A percentile compares a stretch with the other conserved stretches of the same genome.
Conservation (phyloP, 2,329 filamentous ascomycete species). For the Calonectria pseudoturangicola region DNA sequence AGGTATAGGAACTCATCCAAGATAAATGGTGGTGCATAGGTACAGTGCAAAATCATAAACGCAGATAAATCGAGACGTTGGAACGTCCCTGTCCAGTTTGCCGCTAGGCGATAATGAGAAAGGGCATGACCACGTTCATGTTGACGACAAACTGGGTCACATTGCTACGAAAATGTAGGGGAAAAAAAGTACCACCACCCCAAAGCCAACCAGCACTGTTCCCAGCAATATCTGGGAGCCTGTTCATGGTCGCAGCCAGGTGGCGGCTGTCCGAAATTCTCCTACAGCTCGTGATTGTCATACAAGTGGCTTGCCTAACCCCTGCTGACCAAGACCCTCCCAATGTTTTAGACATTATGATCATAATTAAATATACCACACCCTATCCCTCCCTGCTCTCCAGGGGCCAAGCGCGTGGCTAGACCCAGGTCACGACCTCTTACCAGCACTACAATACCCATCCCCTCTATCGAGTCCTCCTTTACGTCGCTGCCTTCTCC, state of each 20-base stretch:
- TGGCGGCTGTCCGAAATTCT: background rate
- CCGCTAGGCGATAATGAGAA: background rate
- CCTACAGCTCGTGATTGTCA: background rate
- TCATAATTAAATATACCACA: background rate
- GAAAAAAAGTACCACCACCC: background rate
- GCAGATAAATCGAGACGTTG: background rate
- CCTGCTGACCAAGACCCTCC: background rate
- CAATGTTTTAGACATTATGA: background rate
- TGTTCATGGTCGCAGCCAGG: background rate
- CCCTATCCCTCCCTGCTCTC: background rate
- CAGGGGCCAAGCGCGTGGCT: background rate
- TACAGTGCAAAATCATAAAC: background rate
- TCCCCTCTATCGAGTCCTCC: conserved; percentile 50
- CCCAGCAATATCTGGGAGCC: background rate
- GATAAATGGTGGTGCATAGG: too few relatives aligned
- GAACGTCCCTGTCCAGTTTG: background rate
- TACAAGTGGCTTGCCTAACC: background rate
- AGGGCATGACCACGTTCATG: background rate
- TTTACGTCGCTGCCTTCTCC: conserved; percentile 42
- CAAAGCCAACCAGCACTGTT: too few relatives aligned
- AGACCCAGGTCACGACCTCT: background rate
- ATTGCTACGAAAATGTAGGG: background rate
- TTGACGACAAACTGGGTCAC: background rate
- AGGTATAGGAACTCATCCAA: background rate
- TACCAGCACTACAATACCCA: conserved; percentile 46